A percentile compares a stretch with the other conserved stretches of the same genome.
phyloP scores from a whole-genome alignment of 345 rosid genomes.

The Firmiana major region DNA sequence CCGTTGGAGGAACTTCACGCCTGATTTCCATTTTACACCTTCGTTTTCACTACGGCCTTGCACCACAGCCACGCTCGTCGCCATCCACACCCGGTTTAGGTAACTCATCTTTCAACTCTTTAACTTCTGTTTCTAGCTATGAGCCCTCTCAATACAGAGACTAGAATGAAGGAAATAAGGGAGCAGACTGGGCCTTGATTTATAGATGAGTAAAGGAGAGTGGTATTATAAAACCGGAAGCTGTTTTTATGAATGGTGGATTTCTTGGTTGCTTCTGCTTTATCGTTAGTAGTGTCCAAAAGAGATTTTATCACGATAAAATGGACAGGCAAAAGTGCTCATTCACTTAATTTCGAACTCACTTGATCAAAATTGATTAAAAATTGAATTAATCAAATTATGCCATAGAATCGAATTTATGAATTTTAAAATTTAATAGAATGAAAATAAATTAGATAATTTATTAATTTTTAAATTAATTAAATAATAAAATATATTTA shows the following conservation, averaged over 20 bases:
- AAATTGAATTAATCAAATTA: too few relatives aligned
- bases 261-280: neutral
- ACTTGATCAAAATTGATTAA: too few relatives aligned
- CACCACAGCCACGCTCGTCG: slow-evolving; percentile 61
- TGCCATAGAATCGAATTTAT: too few relatives aligned
- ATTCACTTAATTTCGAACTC: too few relatives aligned
- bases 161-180: too few relatives aligned
- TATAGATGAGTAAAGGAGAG: slow-evolving; percentile 1
- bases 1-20: slow-evolving; percentile 41
- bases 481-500: too few relatives aligned
- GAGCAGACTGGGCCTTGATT: neutral
- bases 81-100: slow-evolving; percentile 68
- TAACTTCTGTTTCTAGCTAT: neutral
- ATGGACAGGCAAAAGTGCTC: too few relatives aligned
- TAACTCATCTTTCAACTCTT: slow-evolving; percentile 31
- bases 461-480: too few relatives aligned
- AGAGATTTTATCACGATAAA: slow-evolving; percentile 5
- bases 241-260: neutral
- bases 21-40: slow-evolving; percentile 44
- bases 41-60: slow-evolving; percentile 61
- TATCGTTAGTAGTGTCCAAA: neutral
- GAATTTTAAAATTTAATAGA: too few relatives aligned
- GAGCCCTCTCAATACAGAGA: neutral
- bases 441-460: too few relatives aligned
- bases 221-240: neutral